Evolutionary conservation across 192 early-diverging fungal genomes (phyloP), one percentile per base, ranked within the genome.

Genomic region (Phlyctochytrium arcticum): DNA sequence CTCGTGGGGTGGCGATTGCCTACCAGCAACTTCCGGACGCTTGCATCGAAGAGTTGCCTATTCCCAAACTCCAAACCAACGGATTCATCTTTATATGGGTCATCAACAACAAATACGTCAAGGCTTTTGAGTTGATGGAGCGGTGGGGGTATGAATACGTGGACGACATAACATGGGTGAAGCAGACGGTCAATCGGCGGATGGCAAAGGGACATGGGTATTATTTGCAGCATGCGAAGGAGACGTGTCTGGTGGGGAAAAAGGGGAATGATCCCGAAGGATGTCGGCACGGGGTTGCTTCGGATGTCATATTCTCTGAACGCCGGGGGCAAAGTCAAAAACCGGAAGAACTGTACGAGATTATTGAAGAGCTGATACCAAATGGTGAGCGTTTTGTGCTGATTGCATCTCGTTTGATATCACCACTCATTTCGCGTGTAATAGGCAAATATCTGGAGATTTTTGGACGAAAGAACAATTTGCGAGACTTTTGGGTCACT

Each of bases 1-100:
- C 95, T 0, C 86, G 95, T 50, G 95, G 92, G 68, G 91, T 92
- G 27, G 92, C 94, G 36, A 94, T 98, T 62, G 91, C 88, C 3
- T 98, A 98, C 75, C 93, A 94, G 70, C 92, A 94, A 75, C 84
- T 98, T 4, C 94, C 92, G 6, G 95, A 98, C 75, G 82, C 88
- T n/a, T 88, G 87, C 56, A 95, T 98, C 61, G 92, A 94, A 57
- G 87, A 89, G 26, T 73, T 98, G 7, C 95, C 95, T 17, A 91
- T 98, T 47, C 82, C 82, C 6, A 81, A 88, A 67, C 85, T 98
- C 32, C 90, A 92, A 62, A 84, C 78, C 17, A 90, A 88, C 66
- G 95, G 95, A 21, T 95, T 95, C 63, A 85, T 95, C 5, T 98
- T 98, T 67, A 95, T 98, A 54, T 98, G 95, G 95, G 95, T 98